Base-by-base conservation (phyloP, 2,329 filamentous ascomycete species). In the Phaeophleospora eucalypticola region DNA sequence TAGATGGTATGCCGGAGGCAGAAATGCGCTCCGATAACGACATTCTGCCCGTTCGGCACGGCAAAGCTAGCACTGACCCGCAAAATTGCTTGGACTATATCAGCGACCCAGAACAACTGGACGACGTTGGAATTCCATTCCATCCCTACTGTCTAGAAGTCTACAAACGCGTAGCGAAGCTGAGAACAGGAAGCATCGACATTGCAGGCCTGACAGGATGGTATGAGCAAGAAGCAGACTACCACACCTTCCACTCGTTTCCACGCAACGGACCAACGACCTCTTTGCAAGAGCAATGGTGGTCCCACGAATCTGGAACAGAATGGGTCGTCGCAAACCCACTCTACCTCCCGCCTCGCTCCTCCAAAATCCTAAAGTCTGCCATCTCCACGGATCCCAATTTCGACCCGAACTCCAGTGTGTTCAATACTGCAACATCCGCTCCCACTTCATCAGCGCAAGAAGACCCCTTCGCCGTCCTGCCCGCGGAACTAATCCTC, bases 81-180 rank as follows among this genome's bases (percentile, higher is more conserved):
- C 9, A 27, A 10, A 19, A 19, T 4, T n/a, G n/a, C n/a, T n/a
- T n/a, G n/a, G 20, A n/a, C 14, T 24, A 40, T 19, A 36, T 44
- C 14, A 37, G 41, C 6, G 37, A 32, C 2, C 19, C 17, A 9
- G 43, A 34, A 24, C 14, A 39, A 2, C 9, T 36, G 2, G 10
- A 20, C 4, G 2, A 41, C 19, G n/a, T n/a, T n/a, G 40, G 45
- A 17, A 40, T 46, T 34, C 45, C 53, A 14, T 56, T 56, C 17
- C 53, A 56, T 43, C 53, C 53, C 2, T 35, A 29, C 12, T 56
- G 53, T 16, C 14, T 56, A 7, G 53, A 56, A 12, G 35, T 50
- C 4, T 56, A 43, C 42, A 44, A 43, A 8, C 43, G 48, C 0
- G 51, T 39, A 2, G 51, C 48, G 3, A 4, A 4, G 1, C 4